A percentile compares a stretch with the other conserved stretches of the same genome.
phyloP scores from a whole-genome alignment of 2,329 filamentous ascomycete species.

The Colletotrichum higginsianum region DNA sequence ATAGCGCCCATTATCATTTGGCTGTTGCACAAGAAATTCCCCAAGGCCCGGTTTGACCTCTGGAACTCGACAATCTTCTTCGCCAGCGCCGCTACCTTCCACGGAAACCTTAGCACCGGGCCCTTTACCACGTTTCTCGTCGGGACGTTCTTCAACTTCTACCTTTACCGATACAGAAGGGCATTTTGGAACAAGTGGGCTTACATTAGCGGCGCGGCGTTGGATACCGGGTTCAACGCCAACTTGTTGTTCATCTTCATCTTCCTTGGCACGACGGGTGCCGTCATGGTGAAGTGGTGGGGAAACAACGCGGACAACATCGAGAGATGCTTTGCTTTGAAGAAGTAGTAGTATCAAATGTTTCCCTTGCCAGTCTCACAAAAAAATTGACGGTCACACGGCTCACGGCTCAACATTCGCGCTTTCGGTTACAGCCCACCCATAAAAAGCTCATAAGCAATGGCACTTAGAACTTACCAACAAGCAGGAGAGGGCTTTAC shows the following conservation, averaged over 20 bases:
- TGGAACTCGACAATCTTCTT: slow-evolving; percentile 77
- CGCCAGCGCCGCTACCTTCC: slow-evolving; percentile 68
- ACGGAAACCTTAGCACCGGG: slow-evolving; percentile 74
- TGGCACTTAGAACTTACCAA: too few relatives aligned
- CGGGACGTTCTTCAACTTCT: slow-evolving; percentile 73
- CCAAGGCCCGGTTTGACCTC: slow-evolving; percentile 66
- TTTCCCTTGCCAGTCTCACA: too few relatives aligned
- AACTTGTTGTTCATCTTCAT: slow-evolving; percentile 73
- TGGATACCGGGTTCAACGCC: slow-evolving; percentile 74
- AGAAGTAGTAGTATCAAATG: neutral
- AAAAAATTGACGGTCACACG: too few relatives aligned
- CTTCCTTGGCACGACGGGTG: slow-evolving; percentile 69
- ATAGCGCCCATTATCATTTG: slow-evolving; percentile 63
- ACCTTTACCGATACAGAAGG: slow-evolving; percentile 68
- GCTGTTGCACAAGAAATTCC: slow-evolving; percentile 66
- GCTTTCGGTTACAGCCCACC: too few relatives aligned
- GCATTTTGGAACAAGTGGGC: slow-evolving; percentile 73
- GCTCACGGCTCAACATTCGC: too few relatives aligned
- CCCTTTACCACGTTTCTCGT: slow-evolving; percentile 71
- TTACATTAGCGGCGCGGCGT: slow-evolving; percentile 73
- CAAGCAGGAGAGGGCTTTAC: too few relatives aligned
- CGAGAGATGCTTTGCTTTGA: slow-evolving; percentile 72
- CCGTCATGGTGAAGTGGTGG: slow-evolving; percentile 75
- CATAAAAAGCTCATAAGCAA: too few relatives aligned
- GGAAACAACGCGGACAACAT: slow-evolving; percentile 69